Evolutionary conservation across 1,139 yeast species (phyloP), one percentile per base, ranked within the genome.

Genomic region (Pichia sp.): DNA sequence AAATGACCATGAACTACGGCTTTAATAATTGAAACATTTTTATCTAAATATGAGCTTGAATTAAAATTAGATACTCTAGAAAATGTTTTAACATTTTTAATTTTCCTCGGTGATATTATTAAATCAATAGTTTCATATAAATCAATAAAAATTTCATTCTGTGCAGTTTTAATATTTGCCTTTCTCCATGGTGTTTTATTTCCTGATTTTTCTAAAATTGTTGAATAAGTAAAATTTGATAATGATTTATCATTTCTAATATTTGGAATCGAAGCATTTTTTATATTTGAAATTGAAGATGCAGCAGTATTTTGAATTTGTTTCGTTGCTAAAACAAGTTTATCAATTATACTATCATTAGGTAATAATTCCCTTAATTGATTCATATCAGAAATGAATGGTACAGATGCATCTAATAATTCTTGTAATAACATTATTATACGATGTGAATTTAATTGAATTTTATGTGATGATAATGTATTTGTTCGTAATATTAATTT

Each of bases 61-160:
- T 31, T 35, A 12, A 16, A 32, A 12, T 25, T 38, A 4, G 40
- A 26, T 20, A 31, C 30, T 5, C 38, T 24, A n/a, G 45, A 28
- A 20, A 8, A 3, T 12, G 16, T 16, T 27, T 4, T 31, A 28
- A n/a, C 12, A 16, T 26, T 33, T n/a, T 9, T 40, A 7, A 4
- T 26, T 28, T 9, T 4, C 37, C 52, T 47, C 26, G 62, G 62
- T 10, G 60, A 66, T 41, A 67, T 67, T 30, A 73, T 68, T 35
- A 76, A 71, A 51, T 68, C 71, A 22, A 86, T 63, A 0, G 73
- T 67, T 60, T 87, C 96, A 6, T 71, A 66, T 5, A 89, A 63
- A 62, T 89, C 97, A 9, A 89, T 82, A 61, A 80, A 86, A 65
- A 89, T 73, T 63, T 89, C 96, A 60, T 87, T 86, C 52, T 78